Evolutionary conservation across 495 filamentous ascomycete genomes (phyloP).

Genomic region (Bathelium albidoporum): DNA sequence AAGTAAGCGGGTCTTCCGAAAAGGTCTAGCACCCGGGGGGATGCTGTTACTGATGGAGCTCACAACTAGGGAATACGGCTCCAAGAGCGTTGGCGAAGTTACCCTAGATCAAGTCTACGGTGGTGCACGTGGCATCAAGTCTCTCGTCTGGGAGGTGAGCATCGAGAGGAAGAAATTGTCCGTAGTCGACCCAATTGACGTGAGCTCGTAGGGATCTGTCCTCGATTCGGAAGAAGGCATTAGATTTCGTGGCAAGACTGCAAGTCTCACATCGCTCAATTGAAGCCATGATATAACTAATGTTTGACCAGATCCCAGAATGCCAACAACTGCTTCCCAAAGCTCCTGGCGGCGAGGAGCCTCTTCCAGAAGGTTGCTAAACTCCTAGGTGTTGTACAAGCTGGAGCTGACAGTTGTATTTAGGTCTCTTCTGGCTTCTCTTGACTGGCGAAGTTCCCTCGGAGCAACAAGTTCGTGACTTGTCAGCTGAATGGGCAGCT

Average conservation of each 20-base stretch:
- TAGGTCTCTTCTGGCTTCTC: slow-evolving; percentile 98
- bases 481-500: slow-evolving; percentile 97
- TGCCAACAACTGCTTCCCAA: slow-evolving; percentile 96
- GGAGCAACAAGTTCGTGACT: slow-evolving; percentile 93
- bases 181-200: slow-evolving; percentile 16
- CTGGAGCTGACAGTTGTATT: background rate
- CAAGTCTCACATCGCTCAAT: slow-evolving; percentile 27
- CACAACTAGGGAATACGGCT: slow-evolving; percentile 68
- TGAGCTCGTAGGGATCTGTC: slow-evolving; percentile 62
- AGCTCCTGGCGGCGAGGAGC: slow-evolving; percentile 90
- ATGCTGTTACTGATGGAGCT: background rate
- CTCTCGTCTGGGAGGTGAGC: slow-evolving; percentile 85
- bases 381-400: slow-evolving; percentile 8
- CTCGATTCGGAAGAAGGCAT: slow-evolving; percentile 98
- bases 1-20: slow-evolving; percentile 55
- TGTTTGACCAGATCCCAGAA: slow-evolving; percentile 65
- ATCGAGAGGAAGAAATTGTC: background rate
- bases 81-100: slow-evolving; percentile 91
- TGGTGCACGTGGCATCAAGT: slow-evolving; percentile 97
- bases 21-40: background rate
- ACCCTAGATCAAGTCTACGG: slow-evolving; percentile 99
- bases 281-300: background rate
- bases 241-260: slow-evolving; percentile 93
- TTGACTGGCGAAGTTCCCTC: slow-evolving; percentile 92
- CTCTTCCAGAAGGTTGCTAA: slow-evolving; percentile 72